Base-by-base conservation (phyloP, 108 stramenopile species). In the Fragilaria radians region DNA sequence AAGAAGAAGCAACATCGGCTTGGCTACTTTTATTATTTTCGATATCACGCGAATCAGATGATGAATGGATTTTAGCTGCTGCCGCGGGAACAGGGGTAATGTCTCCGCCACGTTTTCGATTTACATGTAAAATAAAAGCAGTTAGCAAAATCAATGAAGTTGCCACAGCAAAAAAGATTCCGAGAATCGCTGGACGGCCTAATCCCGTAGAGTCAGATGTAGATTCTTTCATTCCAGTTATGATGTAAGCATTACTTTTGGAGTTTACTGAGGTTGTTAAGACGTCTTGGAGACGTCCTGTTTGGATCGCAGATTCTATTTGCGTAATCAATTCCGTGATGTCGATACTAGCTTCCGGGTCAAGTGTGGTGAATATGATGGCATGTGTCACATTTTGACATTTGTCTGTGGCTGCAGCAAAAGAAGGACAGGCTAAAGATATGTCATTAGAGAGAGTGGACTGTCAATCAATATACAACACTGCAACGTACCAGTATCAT, bases 191-290 rank as follows among this genome's bases (percentile, higher is more conserved):
- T 7, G 11, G 11, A 7, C 11, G 14, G 36, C 36, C 14, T 14
- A 42, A 42, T 7, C 36, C 36, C 11, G 36, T 42, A 42, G 36
- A 7, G 14, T 7, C 36, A 7, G 7, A 7, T 7, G 36, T 42
- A 7, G 36, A 14, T 11, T 11, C 36, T 11, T 7, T 14, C 11
- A 0, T 11, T 0, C 58, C 71, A 26, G 54, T 66, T 9, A 65
- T 51, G 28, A 78, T 67, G 30, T 52, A 54, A 1, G 73, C 68
- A 28, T 51, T 56, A n/a, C 71, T 59, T 32, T 78, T 54, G 32
- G 72, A 61, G 48, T 70, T 61, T 28, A 68, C 49, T 32, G 29
- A 1, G n/a, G n/a, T n/a, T 9, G 7, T 24, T 52, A 73, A 67
- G 32, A 32, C 34, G 18, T 7, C 61, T 45, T 69, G 68, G 22